A percentile compares a stretch with the other conserved stretches of the same genome.
phyloP scores from a whole-genome alignment of 1,284 basidiomycete genomes.

The Clitocybe nebularis region DNA sequence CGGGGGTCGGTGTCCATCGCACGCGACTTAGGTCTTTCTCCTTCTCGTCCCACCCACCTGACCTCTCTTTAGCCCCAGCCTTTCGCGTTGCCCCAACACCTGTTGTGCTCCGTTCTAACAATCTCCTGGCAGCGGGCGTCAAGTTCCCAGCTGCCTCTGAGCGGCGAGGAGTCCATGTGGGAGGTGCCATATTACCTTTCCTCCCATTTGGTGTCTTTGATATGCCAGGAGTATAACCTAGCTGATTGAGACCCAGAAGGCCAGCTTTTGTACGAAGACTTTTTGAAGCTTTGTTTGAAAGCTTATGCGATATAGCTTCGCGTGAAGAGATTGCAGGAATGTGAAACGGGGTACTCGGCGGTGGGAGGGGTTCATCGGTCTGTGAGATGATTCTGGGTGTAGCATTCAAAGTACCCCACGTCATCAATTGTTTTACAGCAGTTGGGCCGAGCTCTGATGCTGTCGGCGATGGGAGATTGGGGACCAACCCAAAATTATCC shows the following conservation, averaged over 20 bases:
- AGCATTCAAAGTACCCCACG: slow-evolving; percentile 85
- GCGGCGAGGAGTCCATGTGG: slow-evolving; percentile 62
- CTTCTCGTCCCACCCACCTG: slow-evolving; percentile 56
- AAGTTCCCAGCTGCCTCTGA: slow-evolving; percentile 64
- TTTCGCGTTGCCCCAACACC: slow-evolving; percentile 57
- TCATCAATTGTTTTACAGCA: slow-evolving; percentile 86
- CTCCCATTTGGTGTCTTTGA: slow-evolving; percentile 27
- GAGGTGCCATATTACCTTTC: slow-evolving; percentile 64
- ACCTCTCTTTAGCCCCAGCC: slow-evolving; percentile 65
- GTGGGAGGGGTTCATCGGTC: slow-evolving; percentile 49
- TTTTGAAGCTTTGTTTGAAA: slow-evolving; percentile 71
- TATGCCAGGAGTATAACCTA: slow-evolving; percentile 31
- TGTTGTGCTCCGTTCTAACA: slow-evolving; percentile 70
- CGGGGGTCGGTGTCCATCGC: slow-evolving; percentile 80
- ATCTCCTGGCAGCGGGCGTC: slow-evolving; percentile 74
- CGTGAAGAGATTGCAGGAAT: slow-evolving; percentile 67
- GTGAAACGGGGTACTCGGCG: slow-evolving; percentile 63
- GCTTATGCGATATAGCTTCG: slow-evolving; percentile 73
- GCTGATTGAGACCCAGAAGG: slow-evolving; percentile 38
- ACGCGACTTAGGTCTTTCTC: slow-evolving; percentile 61
- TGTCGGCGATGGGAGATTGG: slow-evolving; percentile 83
- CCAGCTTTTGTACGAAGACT: slow-evolving; percentile 68
- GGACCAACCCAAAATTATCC: slow-evolving; percentile 67
- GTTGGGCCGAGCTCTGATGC: slow-evolving; percentile 72
- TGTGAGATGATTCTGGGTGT: slow-evolving; percentile 82